phyloP scores from a whole-genome alignment of 331 rosid species.

The Dryas integrifolia region DNA sequence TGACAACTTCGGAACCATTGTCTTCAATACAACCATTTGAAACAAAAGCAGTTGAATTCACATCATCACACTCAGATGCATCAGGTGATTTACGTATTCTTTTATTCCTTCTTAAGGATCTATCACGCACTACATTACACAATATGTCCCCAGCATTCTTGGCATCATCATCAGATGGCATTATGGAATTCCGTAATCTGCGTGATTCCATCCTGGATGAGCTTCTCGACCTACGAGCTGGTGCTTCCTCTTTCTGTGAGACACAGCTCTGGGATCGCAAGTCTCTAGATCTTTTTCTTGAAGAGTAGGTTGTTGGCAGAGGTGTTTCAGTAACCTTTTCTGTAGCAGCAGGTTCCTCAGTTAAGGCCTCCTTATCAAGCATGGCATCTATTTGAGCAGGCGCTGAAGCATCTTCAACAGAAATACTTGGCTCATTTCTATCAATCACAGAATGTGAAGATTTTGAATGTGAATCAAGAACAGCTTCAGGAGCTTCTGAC shows the following conservation, averaged over 20 bases:
- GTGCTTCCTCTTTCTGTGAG: conserved; percentile 35
- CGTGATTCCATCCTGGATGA: conserved; percentile 53
- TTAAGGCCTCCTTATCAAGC: conserved; percentile 36
- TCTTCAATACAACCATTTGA: conserved; percentile 69
- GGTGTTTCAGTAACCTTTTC: conserved; percentile 41
- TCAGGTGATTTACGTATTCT: conserved; percentile 56
- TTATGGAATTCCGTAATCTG: conserved; percentile 35
- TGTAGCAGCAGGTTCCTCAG: conserved; percentile 44
- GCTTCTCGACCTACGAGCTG: conserved; percentile 59
- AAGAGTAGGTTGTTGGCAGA: conserved; percentile 42
- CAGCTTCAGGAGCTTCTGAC: conserved; percentile 40
- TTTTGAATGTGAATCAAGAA: conserved; percentile 36
- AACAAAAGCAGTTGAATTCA: conserved; percentile 48
- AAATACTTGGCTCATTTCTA: conserved; percentile 43
- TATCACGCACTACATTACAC: conserved; percentile 41
- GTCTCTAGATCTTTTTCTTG: conserved; percentile 61
- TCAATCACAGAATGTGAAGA: conserved; percentile 37
- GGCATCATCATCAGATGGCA: conserved; percentile 38
- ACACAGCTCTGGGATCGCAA: conserved; percentile 38
- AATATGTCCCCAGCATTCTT: conserved; percentile 35
- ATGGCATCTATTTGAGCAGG: conserved; percentile 40
- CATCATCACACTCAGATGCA: conserved; percentile 57
- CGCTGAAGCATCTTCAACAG: conserved; percentile 46
- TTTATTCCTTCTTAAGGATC: conserved; percentile 43
- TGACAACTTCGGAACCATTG: conserved; percentile 60